Evolutionary conservation across 257 asterid genomes (phyloP).

Genomic region (Solanum ossicruentum): DNA sequence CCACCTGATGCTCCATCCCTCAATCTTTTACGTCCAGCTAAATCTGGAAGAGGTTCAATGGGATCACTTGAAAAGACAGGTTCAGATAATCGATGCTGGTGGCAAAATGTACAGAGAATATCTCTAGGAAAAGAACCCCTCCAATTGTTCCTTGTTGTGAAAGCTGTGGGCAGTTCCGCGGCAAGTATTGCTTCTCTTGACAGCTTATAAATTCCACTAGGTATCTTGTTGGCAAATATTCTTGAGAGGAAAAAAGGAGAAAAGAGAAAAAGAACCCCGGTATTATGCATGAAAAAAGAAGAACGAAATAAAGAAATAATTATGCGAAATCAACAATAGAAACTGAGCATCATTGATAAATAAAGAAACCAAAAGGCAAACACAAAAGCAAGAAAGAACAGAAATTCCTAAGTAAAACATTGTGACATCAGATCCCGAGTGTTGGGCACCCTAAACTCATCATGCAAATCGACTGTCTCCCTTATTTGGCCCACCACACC

Average conservation of each 20-base stretch:
- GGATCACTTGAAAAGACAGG: conserved; percentile 42
- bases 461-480: neutral
- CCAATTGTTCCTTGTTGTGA: conserved; percentile 65
- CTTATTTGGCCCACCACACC: neutral
- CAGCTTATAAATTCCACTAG: conserved; percentile 67
- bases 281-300: neutral
- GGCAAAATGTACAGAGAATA: conserved; percentile 64
- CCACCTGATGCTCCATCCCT: conserved; percentile 29
- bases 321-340: neutral
- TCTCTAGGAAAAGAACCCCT: conserved; percentile 80
- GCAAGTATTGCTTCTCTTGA: conserved; percentile 76
- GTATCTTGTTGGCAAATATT: conserved; percentile 55
- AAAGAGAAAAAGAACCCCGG: neutral
- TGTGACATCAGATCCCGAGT: neutral
- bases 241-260: conserved; percentile 18
- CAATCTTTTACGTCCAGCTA: conserved; percentile 45
- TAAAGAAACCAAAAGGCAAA: neutral
- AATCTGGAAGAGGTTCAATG: conserved; percentile 18
- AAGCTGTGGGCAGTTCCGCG: conserved; percentile 62
- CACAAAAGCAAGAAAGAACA: neutral
- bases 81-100: conserved; percentile 64
- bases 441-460: neutral
- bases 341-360: neutral
- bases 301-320: neutral
- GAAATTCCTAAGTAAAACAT: neutral